Conservation (phyloP, 2,329 filamentous ascomycete species). For the Hypoxylon sp. region DNA sequence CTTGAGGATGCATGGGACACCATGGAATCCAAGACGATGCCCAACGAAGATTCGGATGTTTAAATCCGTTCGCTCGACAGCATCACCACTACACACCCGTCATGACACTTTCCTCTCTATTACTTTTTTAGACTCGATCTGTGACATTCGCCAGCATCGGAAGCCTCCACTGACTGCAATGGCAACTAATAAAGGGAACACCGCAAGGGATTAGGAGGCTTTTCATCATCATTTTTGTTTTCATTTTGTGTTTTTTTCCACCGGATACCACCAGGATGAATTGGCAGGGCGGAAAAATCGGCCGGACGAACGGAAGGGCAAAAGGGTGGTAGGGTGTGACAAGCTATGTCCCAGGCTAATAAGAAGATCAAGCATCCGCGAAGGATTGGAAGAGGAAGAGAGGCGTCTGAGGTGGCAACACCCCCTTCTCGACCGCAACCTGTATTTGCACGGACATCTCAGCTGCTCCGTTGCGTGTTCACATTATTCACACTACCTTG, state of each 20-base stretch:
- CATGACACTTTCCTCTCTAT: conserved; percentile 1
- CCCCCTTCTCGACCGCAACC: conserved; percentile 3
- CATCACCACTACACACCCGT: neutral
- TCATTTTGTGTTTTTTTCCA: conserved; percentile 11
- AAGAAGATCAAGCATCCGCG: conserved; percentile 27
- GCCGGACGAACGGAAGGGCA: conserved; percentile 43
- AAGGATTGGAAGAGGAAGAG: conserved; percentile 12
- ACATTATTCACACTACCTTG: conserved; percentile 10
- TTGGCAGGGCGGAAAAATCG: conserved; percentile 37
- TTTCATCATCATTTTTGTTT: conserved; percentile 20
- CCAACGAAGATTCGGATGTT: conserved; percentile 47
- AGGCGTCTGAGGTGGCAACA: conserved; percentile 15
- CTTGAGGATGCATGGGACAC: conserved; percentile 51
- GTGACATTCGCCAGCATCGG: conserved; percentile 7
- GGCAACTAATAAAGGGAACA: conserved; percentile 40
- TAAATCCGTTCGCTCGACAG: conserved; percentile 10
- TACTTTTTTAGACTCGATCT: conserved; percentile 17
- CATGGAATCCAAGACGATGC: conserved; percentile 51
- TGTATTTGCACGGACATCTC: conserved; percentile 25
- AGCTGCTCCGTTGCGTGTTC: conserved; percentile 25
- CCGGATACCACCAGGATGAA: conserved; percentile 34
- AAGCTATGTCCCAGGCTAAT: conserved; percentile 37
- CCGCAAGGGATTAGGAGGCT: conserved; percentile 41
- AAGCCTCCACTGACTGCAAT: conserved; percentile 10
- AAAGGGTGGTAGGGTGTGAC: conserved; percentile 35